phyloP scores from a whole-genome alignment of 805 yeast species.

The Sungouiozyma intestinalis region DNA sequence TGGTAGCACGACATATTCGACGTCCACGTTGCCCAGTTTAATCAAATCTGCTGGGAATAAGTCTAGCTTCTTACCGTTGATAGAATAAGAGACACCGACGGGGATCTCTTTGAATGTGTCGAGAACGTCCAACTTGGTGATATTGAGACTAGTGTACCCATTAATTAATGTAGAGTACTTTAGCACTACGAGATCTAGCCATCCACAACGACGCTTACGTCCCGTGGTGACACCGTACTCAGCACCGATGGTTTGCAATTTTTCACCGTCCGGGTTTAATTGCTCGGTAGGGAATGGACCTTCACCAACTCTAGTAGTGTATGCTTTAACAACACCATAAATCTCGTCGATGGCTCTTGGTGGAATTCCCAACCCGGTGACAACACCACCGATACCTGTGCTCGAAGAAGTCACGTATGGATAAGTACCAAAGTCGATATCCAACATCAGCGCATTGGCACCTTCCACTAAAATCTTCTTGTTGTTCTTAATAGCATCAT shows the following conservation, averaged over 20 bases:
- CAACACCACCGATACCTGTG: slow-evolving; percentile 96
- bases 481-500: slow-evolving; percentile 59
- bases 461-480: slow-evolving; percentile 93
- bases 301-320: slow-evolving; percentile 97
- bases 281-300: slow-evolving; percentile 99
- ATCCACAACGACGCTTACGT: slow-evolving; percentile 97
- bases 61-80: slow-evolving; percentile 63
- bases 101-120: slow-evolving; percentile 82
- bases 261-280: slow-evolving; percentile 75
- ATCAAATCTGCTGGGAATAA: slow-evolving; percentile 90
- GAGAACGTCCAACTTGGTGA: slow-evolving; percentile 91
- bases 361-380: slow-evolving; percentile 95
- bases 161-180: slow-evolving; percentile 85
- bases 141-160: slow-evolving; percentile 89
- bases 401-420: slow-evolving; percentile 94
- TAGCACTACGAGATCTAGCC: slow-evolving; percentile 94
- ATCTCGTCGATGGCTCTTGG: slow-evolving; percentile 71
- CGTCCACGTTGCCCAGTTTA: slow-evolving; percentile 79
- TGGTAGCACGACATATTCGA: slow-evolving; percentile 80
- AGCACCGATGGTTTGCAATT: slow-evolving; percentile 83
- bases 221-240: slow-evolving; percentile 98
- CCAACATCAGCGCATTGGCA: slow-evolving; percentile 96
- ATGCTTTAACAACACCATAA: slow-evolving; percentile 96
- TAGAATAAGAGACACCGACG: slow-evolving; percentile 75
- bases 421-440: slow-evolving; percentile 94